Evolutionary conservation across 352 stramenopile genomes (phyloP).

Genomic region (Globisporangium perplexum): DNA sequence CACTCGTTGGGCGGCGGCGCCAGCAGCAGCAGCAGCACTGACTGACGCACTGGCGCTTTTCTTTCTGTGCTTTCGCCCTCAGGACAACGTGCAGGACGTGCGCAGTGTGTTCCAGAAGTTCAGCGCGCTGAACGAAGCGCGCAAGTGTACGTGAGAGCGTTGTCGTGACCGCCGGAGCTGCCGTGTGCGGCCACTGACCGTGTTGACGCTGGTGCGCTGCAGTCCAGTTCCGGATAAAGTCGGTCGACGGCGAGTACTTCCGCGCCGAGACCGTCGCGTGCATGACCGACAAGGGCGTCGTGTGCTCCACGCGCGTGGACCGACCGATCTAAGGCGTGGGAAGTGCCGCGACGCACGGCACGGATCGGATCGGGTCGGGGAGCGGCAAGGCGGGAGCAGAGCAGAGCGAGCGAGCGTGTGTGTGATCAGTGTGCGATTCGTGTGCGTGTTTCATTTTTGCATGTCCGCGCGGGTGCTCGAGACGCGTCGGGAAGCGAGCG

Average conservation of each 20-base stretch:
- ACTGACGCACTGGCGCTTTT: constrained; percentile 3
- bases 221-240: constrained; percentile 85
- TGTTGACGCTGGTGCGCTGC: background rate
- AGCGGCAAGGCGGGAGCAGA: background rate
- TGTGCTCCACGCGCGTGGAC: constrained; percentile 77
- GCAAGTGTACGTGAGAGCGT: constrained; percentile 74
- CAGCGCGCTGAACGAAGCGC: constrained; percentile 52
- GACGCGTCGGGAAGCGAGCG: background rate
- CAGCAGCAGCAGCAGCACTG: too few species aligned
- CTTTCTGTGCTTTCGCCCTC: constrained; percentile 2
- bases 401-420: background rate
- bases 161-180: too few species aligned
- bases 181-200: constrained; percentile 4
- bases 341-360: too few species aligned
- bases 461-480: background rate
- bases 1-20: too few species aligned
- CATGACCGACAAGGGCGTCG: constrained; percentile 64
- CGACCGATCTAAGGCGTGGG: constrained; percentile 50
- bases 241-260: constrained; percentile 69
- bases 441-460: constrained; percentile 6
- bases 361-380: too few species aligned
- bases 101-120: constrained; percentile 58
- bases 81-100: constrained; percentile 63
- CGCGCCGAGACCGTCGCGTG: constrained; percentile 66
- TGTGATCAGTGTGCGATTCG: constrained; percentile 1